Conservation (phyloP, 2,329 filamentous ascomycete genomes). For the Verticillium klebahnii region DNA sequence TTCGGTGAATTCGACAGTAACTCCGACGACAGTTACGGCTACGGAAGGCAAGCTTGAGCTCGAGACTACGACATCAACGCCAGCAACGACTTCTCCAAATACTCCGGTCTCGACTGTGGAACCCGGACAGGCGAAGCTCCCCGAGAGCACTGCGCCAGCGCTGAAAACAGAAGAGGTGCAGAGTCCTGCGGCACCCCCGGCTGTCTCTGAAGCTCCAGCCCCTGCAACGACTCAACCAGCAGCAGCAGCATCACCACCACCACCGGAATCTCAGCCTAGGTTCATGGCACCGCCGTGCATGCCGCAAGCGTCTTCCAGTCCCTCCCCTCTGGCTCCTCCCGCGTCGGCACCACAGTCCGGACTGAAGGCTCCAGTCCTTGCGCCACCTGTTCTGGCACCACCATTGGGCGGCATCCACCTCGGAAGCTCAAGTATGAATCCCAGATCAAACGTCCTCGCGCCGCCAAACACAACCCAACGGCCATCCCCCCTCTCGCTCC, state of each 20-base stretch:
- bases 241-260: conserved; percentile 18
- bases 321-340: conserved; percentile 5
- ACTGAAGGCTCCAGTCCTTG: conserved; percentile 23
- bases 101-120: background rate
- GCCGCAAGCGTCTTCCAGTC: conserved; percentile 2
- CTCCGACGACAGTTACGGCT: background rate
- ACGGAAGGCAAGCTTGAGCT: background rate
- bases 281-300: conserved; percentile 10
- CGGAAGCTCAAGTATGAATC: conserved; percentile 20
- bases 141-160: conserved; percentile 9
- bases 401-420: conserved; percentile 24
- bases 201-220: background rate
- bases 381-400: conserved; percentile 31
- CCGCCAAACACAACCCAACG: conserved; percentile 36
- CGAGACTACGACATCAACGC: background rate
- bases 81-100: background rate
- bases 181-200: conserved; percentile 6
- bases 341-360: conserved; percentile 7
- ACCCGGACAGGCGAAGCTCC: background rate
- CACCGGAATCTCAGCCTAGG: conserved; percentile 14
- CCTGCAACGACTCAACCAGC: conserved; percentile 8
- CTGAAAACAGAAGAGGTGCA: background rate
- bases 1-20: background rate
- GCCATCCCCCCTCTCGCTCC: conserved; percentile 29
- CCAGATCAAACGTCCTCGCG: conserved; percentile 40